Percentiles rank a stretch among this genome's conserved stretches.
Evolutionary conservation across 2,329 filamentous ascomycete genomes (phyloP).

Genomic region (Fusarium decemcellulare): DNA sequence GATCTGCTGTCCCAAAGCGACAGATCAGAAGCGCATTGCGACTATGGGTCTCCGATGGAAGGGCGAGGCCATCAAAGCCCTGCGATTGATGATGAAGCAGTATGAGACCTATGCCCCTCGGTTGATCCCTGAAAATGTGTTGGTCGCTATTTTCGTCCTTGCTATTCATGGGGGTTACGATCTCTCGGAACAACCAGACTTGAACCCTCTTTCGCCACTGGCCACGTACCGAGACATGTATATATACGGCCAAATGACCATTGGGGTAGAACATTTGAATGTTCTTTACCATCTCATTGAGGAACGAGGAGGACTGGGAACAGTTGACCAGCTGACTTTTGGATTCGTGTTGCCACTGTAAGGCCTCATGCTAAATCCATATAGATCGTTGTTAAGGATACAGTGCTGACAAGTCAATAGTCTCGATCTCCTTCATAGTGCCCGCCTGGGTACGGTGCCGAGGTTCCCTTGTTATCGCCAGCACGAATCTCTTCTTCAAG

Average conservation of each 20-base stretch:
- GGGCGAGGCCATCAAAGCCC: not conserved
- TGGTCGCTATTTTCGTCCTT: not conserved
- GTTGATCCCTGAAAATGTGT: too few species aligned
- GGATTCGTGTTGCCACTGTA: not conserved
- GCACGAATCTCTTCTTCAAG: not conserved
- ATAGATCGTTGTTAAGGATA: too few species aligned
- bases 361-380: not conserved
- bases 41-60: not conserved
- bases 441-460: not conserved
- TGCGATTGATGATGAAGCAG: not conserved
- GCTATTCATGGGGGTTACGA: not conserved
- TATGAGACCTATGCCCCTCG: too few species aligned
- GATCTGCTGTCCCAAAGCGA: not conserved
- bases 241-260: not conserved
- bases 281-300: not conserved
- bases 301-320: not conserved
- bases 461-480: not conserved
- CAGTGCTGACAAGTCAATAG: not conserved
- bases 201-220: not conserved
- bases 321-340: not conserved
- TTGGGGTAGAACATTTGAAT: not conserved
- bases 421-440: not conserved
- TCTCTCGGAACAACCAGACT: not conserved
- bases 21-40: not conserved
- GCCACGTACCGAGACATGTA: slow-evolving; percentile 1